Conservation (phyloP, 176 grass and related monocot species). For the Dactylis glomerata region DNA sequence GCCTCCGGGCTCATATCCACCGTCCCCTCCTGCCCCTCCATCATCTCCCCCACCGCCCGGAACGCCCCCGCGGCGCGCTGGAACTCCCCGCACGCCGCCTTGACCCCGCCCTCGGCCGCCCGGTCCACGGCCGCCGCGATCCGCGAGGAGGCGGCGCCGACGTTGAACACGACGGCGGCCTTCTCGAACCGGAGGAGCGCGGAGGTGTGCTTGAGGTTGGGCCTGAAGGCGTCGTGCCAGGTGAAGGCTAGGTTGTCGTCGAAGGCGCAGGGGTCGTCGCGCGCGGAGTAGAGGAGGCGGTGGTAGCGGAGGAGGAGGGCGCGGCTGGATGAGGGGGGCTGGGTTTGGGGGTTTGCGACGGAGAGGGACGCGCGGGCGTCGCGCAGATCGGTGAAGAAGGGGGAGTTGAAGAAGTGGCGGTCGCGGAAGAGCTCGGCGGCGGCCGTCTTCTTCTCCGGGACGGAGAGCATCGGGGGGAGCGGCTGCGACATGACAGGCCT, state of each 20-base stretch:
- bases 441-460: conserved; percentile 76
- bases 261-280: conserved; percentile 51
- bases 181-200: conserved; percentile 65
- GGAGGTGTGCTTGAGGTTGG: conserved; percentile 46
- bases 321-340: conserved; percentile 38
- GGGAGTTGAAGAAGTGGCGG: conserved; percentile 57
- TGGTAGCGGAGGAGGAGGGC: conserved; percentile 56
- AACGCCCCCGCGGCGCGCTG: conserved; percentile 72
- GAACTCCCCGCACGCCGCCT: conserved; percentile 52
- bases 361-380: conserved; percentile 47
- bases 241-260: conserved; percentile 55
- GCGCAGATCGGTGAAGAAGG: conserved; percentile 44
- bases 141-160: conserved; percentile 56
- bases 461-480: conserved; percentile 48
- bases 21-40: conserved; percentile 42
- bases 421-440: conserved; percentile 54
- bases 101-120: conserved; percentile 41
- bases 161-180: conserved; percentile 63
- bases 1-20: conserved; percentile 67
- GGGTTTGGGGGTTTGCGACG: conserved; percentile 20
- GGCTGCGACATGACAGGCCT: conserved; percentile 20
- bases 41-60: conserved; percentile 40
- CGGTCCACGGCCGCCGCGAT: conserved; percentile 48
- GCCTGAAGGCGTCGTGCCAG: conserved; percentile 78
- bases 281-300: conserved; percentile 46